Evolutionary conservation across 225 moss, liverwort and hornwort genomes (phyloP).

Genomic region (Physcomitrellopsis africana): DNA sequence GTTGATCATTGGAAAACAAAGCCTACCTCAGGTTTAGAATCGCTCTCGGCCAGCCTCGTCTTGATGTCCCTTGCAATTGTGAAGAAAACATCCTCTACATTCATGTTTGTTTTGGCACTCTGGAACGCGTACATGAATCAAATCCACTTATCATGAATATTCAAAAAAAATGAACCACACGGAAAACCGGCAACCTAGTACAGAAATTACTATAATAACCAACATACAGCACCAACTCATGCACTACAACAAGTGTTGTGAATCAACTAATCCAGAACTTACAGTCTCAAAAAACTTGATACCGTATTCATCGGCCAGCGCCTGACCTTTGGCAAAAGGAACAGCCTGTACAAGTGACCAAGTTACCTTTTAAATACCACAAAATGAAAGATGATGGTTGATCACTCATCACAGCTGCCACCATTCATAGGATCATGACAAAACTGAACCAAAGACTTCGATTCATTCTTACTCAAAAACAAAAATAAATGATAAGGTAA

Average conservation of each 20-base stretch:
- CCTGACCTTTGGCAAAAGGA: conserved; percentile 82
- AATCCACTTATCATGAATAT: conserved; percentile 1
- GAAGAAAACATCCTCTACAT: conserved; percentile 90
- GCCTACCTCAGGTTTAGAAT: conserved; percentile 80
- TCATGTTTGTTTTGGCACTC: conserved; percentile 96
- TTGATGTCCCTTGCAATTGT: conserved; percentile 92
- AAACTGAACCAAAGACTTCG: too few species aligned
- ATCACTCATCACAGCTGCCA: too few species aligned
- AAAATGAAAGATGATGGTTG: neutral
- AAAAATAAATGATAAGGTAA: too few species aligned
- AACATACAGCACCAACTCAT: neutral
- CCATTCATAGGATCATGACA: too few species aligned
- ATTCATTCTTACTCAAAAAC: too few species aligned
- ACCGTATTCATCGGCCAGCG: conserved; percentile 90
- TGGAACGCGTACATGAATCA: conserved; percentile 27
- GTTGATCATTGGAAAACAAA: neutral
- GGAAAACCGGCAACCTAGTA: neutral
- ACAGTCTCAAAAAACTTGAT: conserved; percentile 97
- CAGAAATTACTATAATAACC: conserved; percentile 5
- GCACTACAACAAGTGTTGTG: neutral
- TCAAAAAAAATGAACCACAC: neutral
- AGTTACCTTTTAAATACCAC: neutral
- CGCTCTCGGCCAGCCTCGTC: conserved; percentile 82
- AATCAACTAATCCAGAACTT: conserved; percentile 30
- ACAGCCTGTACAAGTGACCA: conserved; percentile 59